phyloP scores from a whole-genome alignment of 129 eudicot species.

The Cynara cardunculus region DNA sequence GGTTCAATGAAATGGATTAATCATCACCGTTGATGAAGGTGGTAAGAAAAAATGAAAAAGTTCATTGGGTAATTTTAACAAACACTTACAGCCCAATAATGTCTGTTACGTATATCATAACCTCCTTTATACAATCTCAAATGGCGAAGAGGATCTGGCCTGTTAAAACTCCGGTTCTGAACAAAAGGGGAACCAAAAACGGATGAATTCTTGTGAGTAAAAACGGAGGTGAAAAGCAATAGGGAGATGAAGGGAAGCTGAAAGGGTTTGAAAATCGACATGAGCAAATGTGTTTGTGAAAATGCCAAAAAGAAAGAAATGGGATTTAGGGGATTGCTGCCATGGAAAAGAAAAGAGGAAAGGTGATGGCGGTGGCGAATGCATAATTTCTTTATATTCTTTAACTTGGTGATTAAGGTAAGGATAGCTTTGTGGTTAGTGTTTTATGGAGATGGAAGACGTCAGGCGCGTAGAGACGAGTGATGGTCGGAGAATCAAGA shows the following conservation, averaged over 20 bases:
- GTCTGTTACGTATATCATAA: slow-evolving; percentile 52
- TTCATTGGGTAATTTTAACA: not conserved
- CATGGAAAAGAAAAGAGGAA: not conserved
- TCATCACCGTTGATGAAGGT: not conserved
- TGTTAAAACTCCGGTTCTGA: not conserved
- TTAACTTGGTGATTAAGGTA: slow-evolving; percentile 55
- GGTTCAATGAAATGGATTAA: too few species aligned
- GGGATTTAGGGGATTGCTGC: not conserved
- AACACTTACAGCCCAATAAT: slow-evolving; percentile 80
- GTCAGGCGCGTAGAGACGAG: slow-evolving; percentile 12
- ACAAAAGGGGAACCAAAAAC: slow-evolving; percentile 32
- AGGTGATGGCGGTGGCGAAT: slow-evolving; percentile 17
- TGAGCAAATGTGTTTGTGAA: slow-evolving; percentile 8
- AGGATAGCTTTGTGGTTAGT: slow-evolving; percentile 53
- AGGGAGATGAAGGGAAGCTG: slow-evolving; percentile 26
- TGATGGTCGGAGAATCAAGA: slow-evolving; percentile 36
- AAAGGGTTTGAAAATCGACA: slow-evolving; percentile 35
- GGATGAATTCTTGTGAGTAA: slow-evolving; percentile 31
- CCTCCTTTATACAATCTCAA: slow-evolving; percentile 50
- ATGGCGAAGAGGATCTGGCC: slow-evolving; percentile 55
- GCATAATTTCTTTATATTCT: slow-evolving; percentile 18
- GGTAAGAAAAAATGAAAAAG: not conserved
- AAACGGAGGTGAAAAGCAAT: slow-evolving; percentile 26
- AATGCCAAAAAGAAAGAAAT: not conserved
- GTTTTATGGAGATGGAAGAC: slow-evolving; percentile 11